These are phyloP conservation scores for Nadsonia starkeyi-henricii DNA, from an alignment of 1,139 yeast species.

Conservation along the genomic window DNA sequence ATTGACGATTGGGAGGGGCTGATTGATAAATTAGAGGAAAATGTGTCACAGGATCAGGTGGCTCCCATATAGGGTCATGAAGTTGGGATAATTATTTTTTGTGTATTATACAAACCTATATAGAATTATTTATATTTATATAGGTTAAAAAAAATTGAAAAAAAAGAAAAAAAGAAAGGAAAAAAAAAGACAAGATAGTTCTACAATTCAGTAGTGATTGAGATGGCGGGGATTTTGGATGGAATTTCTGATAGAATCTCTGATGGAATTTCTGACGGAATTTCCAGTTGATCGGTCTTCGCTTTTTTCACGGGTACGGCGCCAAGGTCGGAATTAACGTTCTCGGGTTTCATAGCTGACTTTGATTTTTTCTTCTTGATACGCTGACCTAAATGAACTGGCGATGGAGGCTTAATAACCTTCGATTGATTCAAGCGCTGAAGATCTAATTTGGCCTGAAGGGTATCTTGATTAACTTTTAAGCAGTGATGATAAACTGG, in stretches of 20 bases:
- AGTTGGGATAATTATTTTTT: no score
- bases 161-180: no score
- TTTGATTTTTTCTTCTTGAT: background rate
- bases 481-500: constrained; percentile 18
- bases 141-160: no score
- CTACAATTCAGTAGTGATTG: no score
- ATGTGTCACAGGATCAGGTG: background rate
- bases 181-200: no score
- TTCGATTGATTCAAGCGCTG: background rate
- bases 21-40: constrained; percentile 8
- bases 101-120: no score
- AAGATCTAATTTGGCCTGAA: background rate
- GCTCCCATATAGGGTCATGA: no score
- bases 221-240: no score
- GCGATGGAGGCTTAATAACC: background rate
- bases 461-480: constrained; percentile 3
- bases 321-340: background rate
- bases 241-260: no score
- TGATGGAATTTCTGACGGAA: no score
- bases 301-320: background rate
- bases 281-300: no score
- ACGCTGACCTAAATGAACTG: background rate
- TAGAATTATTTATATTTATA: no score
- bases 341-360: background rate
- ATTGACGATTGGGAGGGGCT: constrained; percentile 50